These are phyloP conservation scores for Ceratocystis cacaofunesta DNA, from an alignment of 2,329 filamentous ascomycete species.

Conservation along the genomic window DNA sequence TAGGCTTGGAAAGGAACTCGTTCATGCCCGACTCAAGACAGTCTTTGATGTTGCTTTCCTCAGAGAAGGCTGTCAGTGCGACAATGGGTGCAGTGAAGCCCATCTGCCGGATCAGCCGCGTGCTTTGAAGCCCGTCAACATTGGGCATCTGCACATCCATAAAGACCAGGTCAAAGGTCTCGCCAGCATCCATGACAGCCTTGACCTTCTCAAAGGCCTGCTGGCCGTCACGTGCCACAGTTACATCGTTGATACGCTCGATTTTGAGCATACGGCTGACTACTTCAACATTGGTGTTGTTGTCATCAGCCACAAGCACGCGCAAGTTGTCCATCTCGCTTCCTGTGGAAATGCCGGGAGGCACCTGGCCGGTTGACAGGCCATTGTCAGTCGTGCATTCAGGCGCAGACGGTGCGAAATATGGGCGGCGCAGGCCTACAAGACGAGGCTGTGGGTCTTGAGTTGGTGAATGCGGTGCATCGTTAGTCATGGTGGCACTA, in stretches of 20 bases:
- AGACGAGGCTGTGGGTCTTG: constrained; percentile 60
- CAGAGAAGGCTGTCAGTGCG: constrained; percentile 75
- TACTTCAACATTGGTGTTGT: constrained; percentile 42
- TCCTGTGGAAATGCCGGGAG: constrained; percentile 41
- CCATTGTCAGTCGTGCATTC: constrained; percentile 18
- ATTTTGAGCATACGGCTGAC: constrained; percentile 54
- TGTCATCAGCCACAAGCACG: constrained; percentile 70
- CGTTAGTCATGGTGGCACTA: constrained; percentile 19
- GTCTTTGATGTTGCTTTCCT: constrained; percentile 77
- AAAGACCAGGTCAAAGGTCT: constrained; percentile 73
- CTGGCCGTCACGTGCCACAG: constrained; percentile 71
- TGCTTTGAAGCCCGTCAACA: constrained; percentile 76
- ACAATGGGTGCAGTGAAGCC: constrained; percentile 83
- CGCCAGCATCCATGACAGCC: constrained; percentile 57
- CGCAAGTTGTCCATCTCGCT: constrained; percentile 47
- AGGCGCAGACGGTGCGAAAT: constrained; percentile 40
- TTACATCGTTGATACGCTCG: constrained; percentile 73
- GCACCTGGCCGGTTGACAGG: neutral
- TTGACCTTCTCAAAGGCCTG: constrained; percentile 81
- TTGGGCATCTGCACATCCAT: constrained; percentile 98
- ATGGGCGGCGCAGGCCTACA: constrained; percentile 69
- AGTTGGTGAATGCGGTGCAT: constrained; percentile 30
- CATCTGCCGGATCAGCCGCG: constrained; percentile 67
- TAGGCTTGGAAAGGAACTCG: constrained; percentile 65
- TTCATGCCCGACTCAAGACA: constrained; percentile 86